Evolutionary conservation across 306 rosid species (phyloP), one percentile per base, ranked within the genome.

Genomic region (Elaeagnus macrophylla): DNA sequence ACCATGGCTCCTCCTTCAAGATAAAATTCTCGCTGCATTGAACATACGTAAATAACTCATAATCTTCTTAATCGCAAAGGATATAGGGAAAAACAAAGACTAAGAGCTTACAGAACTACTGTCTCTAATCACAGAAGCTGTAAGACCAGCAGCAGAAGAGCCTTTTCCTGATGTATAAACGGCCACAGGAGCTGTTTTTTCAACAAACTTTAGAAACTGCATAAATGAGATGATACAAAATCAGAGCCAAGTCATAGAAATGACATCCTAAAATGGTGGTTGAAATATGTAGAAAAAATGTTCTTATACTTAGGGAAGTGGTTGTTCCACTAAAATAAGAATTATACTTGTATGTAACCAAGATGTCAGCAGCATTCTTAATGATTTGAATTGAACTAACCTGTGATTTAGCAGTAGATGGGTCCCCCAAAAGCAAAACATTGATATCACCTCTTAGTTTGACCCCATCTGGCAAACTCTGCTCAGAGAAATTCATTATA

Each of bases 1-100:
- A 91, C 99, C 99, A 91, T 91, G 53, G 99, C 99, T 59, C 99
- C 99, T 73, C 99, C 99, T 82, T 91, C 99, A 65, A 91, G 99
- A 77, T 91, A 91, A 72, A 91, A 91, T 71, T 91, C 99, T 13
- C 96, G 95, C 99, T 91, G 76, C 61, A 72, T 60, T 58, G 50
- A 39, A 72, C 67, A 68, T 8, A 60, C 38, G 51, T 61, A 48
- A 63, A 44, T 45, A 37, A 72, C 66, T 71, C 37, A 73, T 73
- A 51, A 48, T 60, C 10, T 61, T 16, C 57, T 48, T 47, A 25
- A 25, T 25, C 13, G 12, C 70, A 51, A 35, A 42, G 62, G 15
- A 10, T 15, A 25, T 14, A 53, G 45, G 43, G 17, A 68, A 39
- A 2, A 5, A 55, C 50, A 54, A 32, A 66, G 67, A 55, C 17